These are phyloP conservation scores for Solanum chaucha DNA, from an alignment of 257 asterid species.

Conservation along the genomic window DNA sequence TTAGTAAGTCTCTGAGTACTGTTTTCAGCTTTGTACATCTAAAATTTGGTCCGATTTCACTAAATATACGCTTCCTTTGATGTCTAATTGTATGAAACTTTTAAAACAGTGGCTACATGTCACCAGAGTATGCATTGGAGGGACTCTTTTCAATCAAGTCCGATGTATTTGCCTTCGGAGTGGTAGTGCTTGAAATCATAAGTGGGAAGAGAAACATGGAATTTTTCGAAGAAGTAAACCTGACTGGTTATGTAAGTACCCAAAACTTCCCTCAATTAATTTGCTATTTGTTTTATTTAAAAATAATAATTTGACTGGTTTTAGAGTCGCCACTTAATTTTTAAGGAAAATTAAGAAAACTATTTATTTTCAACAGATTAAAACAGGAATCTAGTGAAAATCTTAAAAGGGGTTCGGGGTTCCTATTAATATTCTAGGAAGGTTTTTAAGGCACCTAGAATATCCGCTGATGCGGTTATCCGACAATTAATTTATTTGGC, in stretches of 20 bases:
- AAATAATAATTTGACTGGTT: too few relatives aligned
- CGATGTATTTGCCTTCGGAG: slow-evolving; percentile 20
- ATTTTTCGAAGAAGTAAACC: slow-evolving; percentile 11
- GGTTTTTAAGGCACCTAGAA: too few relatives aligned
- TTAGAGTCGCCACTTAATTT: too few relatives aligned
- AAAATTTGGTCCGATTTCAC: not conserved
- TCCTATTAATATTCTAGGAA: too few relatives aligned
- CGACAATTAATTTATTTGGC: too few relatives aligned
- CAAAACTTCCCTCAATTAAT: not conserved
- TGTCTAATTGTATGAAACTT: not conserved
- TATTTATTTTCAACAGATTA: too few relatives aligned
- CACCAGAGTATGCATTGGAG: slow-evolving; percentile 21
- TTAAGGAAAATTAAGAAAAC: too few relatives aligned
- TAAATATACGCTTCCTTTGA: not conserved
- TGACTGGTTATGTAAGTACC: slow-evolving; percentile 17
- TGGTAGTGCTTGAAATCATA: slow-evolving; percentile 17
- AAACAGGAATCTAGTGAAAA: too few relatives aligned
- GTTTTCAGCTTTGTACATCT: not conserved
- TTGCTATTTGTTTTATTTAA: not conserved
- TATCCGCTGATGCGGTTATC: too few relatives aligned
- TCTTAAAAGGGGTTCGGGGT: too few relatives aligned
- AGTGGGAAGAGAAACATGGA: slow-evolving; percentile 16
- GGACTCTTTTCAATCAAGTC: slow-evolving; percentile 16
- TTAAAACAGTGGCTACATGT: slow-evolving; percentile 15
- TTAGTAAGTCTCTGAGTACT: not conserved